A percentile compares a stretch with the other conserved stretches of the same genome.
Evolutionary conservation across 2,329 filamentous ascomycete species (phyloP).

Genomic region (Sordariomycetes sp.): DNA sequence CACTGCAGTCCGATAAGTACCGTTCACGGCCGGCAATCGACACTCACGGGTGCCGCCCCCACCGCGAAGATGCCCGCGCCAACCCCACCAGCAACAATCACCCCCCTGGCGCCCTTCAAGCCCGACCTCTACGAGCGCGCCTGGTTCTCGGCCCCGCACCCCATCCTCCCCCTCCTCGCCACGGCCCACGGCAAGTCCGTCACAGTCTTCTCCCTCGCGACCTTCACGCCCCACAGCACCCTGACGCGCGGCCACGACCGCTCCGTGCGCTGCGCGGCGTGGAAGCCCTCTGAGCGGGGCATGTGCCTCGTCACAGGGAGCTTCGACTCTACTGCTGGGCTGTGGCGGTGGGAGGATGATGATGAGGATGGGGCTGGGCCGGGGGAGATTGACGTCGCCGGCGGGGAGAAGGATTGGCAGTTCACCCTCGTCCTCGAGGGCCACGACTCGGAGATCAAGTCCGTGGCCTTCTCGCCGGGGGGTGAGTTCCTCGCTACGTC

Average conservation of each 20-base stretch:
- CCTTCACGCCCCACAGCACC: conserved; percentile 64
- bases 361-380: conserved; percentile 6
- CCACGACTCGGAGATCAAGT: conserved; percentile 88
- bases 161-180: conserved; percentile 74
- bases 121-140: conserved; percentile 56
- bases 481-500: conserved; percentile 80
- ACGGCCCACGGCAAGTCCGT: conserved; percentile 80
- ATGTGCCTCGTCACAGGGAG: conserved; percentile 81
- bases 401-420: conserved; percentile 66
- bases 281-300: conserved; percentile 62
- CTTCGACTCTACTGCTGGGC: conserved; percentile 84
- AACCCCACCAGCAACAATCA: conserved; percentile 15
- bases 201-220: conserved; percentile 76
- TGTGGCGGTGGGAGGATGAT: conserved; percentile 53
- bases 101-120: conserved; percentile 34
- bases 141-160: conserved; percentile 79
- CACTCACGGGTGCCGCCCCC: not conserved
- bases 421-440: conserved; percentile 88
- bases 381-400: conserved; percentile 18
- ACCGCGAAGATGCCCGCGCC: conserved; percentile 1
- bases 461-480: conserved; percentile 58
- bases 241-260: conserved; percentile 84
- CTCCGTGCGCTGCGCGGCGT: conserved; percentile 72
- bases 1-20: not conserved
- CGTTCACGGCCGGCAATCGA: not conserved